These are phyloP conservation scores for Cinnamomum micranthum DNA, from an alignment of 164 flowering plant genomes.

Conservation along the genomic window DNA sequence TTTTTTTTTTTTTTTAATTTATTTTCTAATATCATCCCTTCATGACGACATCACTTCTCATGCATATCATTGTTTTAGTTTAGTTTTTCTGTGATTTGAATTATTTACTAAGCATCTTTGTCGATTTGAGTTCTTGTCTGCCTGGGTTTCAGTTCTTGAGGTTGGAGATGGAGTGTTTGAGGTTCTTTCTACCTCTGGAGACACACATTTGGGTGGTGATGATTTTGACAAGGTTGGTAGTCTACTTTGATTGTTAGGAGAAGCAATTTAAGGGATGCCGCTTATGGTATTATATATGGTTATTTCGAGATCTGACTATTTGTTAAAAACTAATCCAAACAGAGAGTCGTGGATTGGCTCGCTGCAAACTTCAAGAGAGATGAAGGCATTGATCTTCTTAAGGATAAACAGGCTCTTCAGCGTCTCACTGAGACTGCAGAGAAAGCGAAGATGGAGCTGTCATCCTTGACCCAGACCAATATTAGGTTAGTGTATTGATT, in stretches of 20 bases:
- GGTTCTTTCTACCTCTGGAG: slow-evolving; percentile 79
- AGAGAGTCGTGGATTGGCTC: slow-evolving; percentile 19
- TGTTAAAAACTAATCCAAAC: slow-evolving; percentile 1
- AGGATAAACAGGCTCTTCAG: slow-evolving; percentile 36
- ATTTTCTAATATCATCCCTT: too few relatives aligned
- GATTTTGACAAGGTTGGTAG: slow-evolving; percentile 79
- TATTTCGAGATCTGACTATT: not conserved
- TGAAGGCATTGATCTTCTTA: slow-evolving; percentile 20
- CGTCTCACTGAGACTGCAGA: slow-evolving; percentile 71
- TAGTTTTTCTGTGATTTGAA: too few relatives aligned
- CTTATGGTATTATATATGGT: not conserved
- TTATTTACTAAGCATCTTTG: not conserved
- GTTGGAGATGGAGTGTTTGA: slow-evolving; percentile 93
- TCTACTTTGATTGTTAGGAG: not conserved
- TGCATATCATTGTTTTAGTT: not conserved
- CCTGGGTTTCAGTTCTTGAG: slow-evolving; percentile 60
- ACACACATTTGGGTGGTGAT: slow-evolving; percentile 84
- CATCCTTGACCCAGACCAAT: slow-evolving; percentile 61
- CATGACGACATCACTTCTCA: too few relatives aligned
- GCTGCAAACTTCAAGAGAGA: slow-evolving; percentile 14
- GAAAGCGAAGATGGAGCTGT: slow-evolving; percentile 71
- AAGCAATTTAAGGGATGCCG: not conserved
- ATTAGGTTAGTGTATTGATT: slow-evolving; percentile 35
- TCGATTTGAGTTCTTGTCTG: not conserved
- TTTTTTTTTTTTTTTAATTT: too few relatives aligned